Evolutionary conservation across 163 green algal genomes (phyloP).

Genomic region (Scenedesmus sp.): DNA sequence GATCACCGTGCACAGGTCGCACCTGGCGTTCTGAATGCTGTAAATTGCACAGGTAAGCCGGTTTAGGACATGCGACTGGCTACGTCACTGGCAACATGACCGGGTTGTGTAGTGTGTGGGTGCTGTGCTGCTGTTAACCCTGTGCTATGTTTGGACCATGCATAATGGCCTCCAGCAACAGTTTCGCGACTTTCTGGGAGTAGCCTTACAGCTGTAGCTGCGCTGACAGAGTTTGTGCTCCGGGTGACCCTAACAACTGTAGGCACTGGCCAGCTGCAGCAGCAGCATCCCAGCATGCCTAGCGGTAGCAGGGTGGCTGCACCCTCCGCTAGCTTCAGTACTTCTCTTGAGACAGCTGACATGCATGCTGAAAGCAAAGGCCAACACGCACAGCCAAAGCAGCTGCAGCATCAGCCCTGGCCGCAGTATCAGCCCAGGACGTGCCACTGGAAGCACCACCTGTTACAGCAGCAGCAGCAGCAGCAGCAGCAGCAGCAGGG

Average conservation of each 20-base stretch:
- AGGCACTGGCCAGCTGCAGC: neutral
- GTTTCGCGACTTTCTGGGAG: neutral
- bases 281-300: neutral
- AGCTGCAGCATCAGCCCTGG: neutral
- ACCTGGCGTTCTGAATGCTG: neutral
- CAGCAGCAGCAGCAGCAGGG: neutral
- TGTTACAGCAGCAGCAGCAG: neutral
- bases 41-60: neutral
- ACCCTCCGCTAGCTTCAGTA: neutral
- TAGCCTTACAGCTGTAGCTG: neutral
- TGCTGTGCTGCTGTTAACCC: neutral
- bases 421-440: constrained; percentile 14
- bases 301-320: neutral
- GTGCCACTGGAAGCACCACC: neutral
- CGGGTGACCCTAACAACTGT: neutral
- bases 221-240: neutral
- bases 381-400: neutral
- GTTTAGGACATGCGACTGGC: neutral
- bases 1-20: constrained; percentile 4
- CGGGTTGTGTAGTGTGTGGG: neutral
- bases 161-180: too few species aligned
- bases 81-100: neutral
- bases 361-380: neutral
- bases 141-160: neutral
- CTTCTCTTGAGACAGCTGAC: neutral